phyloP scores from a whole-genome alignment of 2,329 filamentous ascomycete genomes.

The Dactylonectria estremocensis region DNA sequence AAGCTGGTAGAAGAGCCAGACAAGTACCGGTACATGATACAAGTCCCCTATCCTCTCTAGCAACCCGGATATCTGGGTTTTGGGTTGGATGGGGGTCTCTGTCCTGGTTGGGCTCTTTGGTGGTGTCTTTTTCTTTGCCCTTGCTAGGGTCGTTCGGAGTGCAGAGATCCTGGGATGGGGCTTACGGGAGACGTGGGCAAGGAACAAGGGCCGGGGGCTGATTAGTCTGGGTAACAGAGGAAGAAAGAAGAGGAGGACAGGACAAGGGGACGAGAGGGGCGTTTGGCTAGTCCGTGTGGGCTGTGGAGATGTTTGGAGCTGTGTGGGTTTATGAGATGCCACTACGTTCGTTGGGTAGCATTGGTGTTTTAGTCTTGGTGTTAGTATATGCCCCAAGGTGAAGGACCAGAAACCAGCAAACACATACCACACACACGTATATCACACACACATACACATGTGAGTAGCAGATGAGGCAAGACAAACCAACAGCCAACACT shows the following conservation, averaged over 20 bases:
- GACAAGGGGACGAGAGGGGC: neutral
- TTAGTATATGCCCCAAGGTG: neutral
- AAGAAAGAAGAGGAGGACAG: neutral
- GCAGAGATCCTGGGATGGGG: conserved; percentile 10
- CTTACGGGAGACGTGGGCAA: conserved; percentile 11
- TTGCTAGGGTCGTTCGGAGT: conserved; percentile 2
- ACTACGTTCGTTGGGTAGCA: neutral
- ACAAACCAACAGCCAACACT: neutral
- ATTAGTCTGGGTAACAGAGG: neutral
- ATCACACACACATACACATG: too few species aligned
- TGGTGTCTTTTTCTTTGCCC: too few species aligned
- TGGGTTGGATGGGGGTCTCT: conserved; percentile 17
- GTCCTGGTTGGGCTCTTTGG: neutral
- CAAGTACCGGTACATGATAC: neutral
- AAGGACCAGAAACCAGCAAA: neutral
- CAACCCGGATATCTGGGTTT: conserved; percentile 22
- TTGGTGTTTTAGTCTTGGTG: too few species aligned
- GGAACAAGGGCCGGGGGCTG: neutral
- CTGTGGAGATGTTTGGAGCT: too few species aligned
- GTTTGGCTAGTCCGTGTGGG: neutral
- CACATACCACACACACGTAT: too few species aligned
- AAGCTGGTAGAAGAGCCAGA: too few species aligned
- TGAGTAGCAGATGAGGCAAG: neutral
- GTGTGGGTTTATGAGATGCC: neutral
- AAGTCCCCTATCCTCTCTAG: neutral